These are phyloP conservation scores for Globisporangium middletonii DNA, from an alignment of 352 stramenopile genomes.

Conservation along the genomic window DNA sequence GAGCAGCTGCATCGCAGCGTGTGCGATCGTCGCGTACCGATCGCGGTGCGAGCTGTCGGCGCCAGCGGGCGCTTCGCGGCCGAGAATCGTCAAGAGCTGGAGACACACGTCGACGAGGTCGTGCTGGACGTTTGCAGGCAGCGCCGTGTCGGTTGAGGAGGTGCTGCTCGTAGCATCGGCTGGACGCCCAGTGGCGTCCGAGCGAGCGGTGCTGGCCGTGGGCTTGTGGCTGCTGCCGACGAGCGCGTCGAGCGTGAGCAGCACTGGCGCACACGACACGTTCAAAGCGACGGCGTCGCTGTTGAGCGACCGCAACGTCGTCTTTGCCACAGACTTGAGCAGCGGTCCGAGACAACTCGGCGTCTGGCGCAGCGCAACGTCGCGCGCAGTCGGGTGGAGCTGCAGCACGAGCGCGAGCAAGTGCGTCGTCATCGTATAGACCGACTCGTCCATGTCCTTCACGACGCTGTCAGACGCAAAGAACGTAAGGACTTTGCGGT, in stretches of 20 bases:
- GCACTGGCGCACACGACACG: constrained; percentile 44
- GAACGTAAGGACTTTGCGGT: constrained; percentile 35
- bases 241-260: constrained; percentile 65
- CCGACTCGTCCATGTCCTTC: constrained; percentile 12
- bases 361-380: constrained; percentile 29
- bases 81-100: constrained; percentile 14
- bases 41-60: neutral
- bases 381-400: constrained; percentile 35
- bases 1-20: constrained; percentile 73
- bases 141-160: constrained; percentile 5
- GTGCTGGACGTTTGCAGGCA: constrained; percentile 23
- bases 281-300: constrained; percentile 9
- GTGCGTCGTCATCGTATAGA: constrained; percentile 53
- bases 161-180: constrained; percentile 14
- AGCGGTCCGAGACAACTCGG: constrained; percentile 47
- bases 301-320: neutral
- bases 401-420: constrained; percentile 69
- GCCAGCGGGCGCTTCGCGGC: neutral
- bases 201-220: neutral
- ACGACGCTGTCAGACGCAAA: constrained; percentile 20
- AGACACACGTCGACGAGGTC: constrained; percentile 34
- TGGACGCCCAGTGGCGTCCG: neutral
- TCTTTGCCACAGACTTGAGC: constrained; percentile 27
- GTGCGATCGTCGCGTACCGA: constrained; percentile 29
- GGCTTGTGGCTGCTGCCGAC: constrained; percentile 2